Evolutionary conservation across 2,329 filamentous ascomycete species (phyloP), one percentile per base, ranked within the genome.

Genomic region (Ilyonectria sp.): DNA sequence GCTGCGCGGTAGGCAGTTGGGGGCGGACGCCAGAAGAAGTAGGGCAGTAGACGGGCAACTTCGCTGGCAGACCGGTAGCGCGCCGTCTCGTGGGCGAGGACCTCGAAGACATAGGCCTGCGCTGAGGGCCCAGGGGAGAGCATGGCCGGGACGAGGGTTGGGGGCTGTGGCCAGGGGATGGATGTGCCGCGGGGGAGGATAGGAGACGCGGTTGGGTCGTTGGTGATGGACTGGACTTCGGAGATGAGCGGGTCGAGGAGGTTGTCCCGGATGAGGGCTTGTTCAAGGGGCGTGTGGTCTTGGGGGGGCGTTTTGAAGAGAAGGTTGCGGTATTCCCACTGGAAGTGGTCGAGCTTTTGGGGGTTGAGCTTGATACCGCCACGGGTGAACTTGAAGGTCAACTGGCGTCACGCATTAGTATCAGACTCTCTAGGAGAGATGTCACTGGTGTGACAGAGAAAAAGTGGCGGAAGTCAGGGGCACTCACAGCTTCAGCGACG

Each of bases 301-400:
- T 72, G 23, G 33, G 69, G 23, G 8, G 73, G 74, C 2, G 75
- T 69, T 46, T 71, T 70, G 46, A 83, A 72, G 29, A 82, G 76
- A 6, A 78, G 73, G 33, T 78, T 78, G 19, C 79, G 74, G 76
- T 95, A 93, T 53, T 89, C 87, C 73, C 88, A 90, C 76, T 98
- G 94, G 55, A 98, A 87, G 79, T 91, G 94, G 74, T 89, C 87
- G 17, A 98, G 86, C 78, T 98, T 99, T 55, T 91, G 89, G 57
- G 91, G 88, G 21, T 92, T 90, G 19, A 98, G 93, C 15, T 92
- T 92, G 7, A 95, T 94, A 78, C 98, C 95, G 10, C 95, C 95
- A 74, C 92, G 93, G 3, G 94, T 98, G 81, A 98, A 97, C 76
- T 94, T 94, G 71, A 97, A 86, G 52, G 91, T 90, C 78, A 98